Percentiles rank a stretch among this genome's conserved stretches.
These are phyloP conservation scores for Chaetomium sp. DNA, from an alignment of 2,329 filamentous ascomycete species.

Conservation along the genomic window DNA sequence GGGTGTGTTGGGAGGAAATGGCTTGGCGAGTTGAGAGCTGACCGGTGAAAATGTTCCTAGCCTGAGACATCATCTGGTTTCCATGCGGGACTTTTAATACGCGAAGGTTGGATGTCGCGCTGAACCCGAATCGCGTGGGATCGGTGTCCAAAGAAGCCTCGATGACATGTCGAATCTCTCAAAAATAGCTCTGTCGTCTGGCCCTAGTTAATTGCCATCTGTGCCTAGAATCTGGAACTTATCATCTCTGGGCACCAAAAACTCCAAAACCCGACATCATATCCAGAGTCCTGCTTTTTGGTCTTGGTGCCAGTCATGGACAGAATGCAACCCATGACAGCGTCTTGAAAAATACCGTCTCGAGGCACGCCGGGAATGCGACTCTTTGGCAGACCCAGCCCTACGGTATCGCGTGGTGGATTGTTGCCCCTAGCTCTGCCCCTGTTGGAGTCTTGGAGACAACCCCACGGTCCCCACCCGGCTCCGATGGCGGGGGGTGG, in stretches of 20 bases:
- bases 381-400: constrained; percentile 5
- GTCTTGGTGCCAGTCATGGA: neutral
- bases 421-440: neutral
- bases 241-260: neutral
- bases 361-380: neutral
- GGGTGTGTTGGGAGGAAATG: neutral
- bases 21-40: neutral
- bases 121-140: constrained; percentile 5
- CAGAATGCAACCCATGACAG: neutral
- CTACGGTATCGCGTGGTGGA: constrained; percentile 10
- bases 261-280: neutral
- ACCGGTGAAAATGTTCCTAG: neutral
- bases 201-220: neutral
- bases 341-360: neutral
- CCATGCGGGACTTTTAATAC: neutral
- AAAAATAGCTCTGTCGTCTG: neutral
- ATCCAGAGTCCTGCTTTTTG: neutral
- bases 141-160: constrained; percentile 17
- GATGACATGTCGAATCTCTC: neutral
- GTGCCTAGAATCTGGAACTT: neutral
- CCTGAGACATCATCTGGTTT: neutral
- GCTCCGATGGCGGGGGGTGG: constrained; percentile 34
- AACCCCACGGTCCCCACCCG: constrained; percentile 16
- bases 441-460: neutral
- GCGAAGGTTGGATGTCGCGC: neutral